A percentile compares a stretch with the other conserved stretches of the same genome.
Conservation (phyloP, 345 rosid species). For the Pugionium cornutum region DNA sequence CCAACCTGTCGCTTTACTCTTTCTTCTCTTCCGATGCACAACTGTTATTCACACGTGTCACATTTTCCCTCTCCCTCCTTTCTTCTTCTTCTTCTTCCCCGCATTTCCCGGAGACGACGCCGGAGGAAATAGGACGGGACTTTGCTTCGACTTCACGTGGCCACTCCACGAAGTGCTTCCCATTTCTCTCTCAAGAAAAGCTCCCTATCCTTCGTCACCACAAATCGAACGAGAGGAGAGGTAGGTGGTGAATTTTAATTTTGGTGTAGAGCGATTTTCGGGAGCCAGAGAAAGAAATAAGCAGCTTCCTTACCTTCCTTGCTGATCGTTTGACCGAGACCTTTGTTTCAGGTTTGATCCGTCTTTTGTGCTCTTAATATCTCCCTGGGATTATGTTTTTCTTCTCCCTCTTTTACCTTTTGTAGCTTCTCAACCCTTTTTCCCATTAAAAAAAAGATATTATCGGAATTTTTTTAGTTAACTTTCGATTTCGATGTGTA, state of each 20-base stretch:
- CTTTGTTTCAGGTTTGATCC: slow-evolving; percentile 37
- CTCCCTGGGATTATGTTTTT: slow-evolving; percentile 18
- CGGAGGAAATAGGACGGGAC: slow-evolving; percentile 35
- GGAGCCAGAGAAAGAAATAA: slow-evolving; percentile 22
- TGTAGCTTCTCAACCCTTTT: slow-evolving; percentile 1
- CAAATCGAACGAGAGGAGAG: slow-evolving; percentile 30
- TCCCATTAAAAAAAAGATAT: neutral
- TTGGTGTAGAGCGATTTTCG: slow-evolving; percentile 38
- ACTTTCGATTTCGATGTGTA: slow-evolving; percentile 24
- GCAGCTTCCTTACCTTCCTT: slow-evolving; percentile 26
- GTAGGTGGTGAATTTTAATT: slow-evolving; percentile 3
- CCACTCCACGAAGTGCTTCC: slow-evolving; percentile 31
- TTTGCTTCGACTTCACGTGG: slow-evolving; percentile 36
- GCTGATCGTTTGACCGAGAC: slow-evolving; percentile 39
- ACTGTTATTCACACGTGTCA: slow-evolving; percentile 45
- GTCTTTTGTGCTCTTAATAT: slow-evolving; percentile 13
- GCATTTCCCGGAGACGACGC: slow-evolving; percentile 40
- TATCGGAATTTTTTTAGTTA: slow-evolving; percentile 13
- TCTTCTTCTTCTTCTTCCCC: slow-evolving; percentile 17
- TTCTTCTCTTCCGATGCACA: slow-evolving; percentile 21
- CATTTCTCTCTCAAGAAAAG: slow-evolving; percentile 8
- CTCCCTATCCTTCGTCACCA: slow-evolving; percentile 19
- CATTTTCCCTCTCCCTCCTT: neutral
- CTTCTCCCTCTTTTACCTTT: neutral
- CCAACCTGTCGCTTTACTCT: slow-evolving; percentile 38